A percentile compares a stretch with the other conserved stretches of the same genome.
phyloP scores from a whole-genome alignment of 768 basidiomycete genomes.

The Psilocybe azurescens region DNA sequence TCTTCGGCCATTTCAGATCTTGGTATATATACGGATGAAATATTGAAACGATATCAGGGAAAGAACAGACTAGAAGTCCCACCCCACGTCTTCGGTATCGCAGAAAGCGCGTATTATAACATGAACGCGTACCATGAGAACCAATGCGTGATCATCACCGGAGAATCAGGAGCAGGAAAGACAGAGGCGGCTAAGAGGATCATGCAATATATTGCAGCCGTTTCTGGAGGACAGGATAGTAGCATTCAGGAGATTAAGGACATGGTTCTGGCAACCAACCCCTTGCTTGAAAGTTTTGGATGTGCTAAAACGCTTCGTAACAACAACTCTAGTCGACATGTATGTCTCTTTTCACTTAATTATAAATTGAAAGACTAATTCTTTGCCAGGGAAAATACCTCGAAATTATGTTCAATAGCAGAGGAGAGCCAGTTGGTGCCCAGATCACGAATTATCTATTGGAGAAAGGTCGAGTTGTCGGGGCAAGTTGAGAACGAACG shows the following conservation, averaged over 20 bases:
- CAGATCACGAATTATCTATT: constrained; percentile 98
- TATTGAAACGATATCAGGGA: constrained; percentile 84
- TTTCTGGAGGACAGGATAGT: constrained; percentile 85
- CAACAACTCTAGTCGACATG: constrained; percentile 98
- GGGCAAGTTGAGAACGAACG: constrained; percentile 96
- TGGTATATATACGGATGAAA: constrained; percentile 95
- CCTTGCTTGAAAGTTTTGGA: constrained; percentile 95
- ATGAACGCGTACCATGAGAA: constrained; percentile 99
- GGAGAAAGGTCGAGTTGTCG: constrained; percentile 96
- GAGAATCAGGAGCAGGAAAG: constrained; percentile 98
- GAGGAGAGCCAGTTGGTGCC: constrained; percentile 94
- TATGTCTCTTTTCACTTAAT: constrained; percentile 44
- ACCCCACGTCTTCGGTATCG: constrained; percentile 97
- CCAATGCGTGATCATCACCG: constrained; percentile 99
- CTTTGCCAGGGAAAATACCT: constrained; percentile 90
- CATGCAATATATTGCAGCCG: constrained; percentile 99
- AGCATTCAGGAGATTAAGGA: constrained; percentile 99
- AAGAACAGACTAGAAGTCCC: constrained; percentile 99
- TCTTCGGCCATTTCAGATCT: constrained; percentile 63
- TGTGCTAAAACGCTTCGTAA: constrained; percentile 99
- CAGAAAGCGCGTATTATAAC: constrained; percentile 97
- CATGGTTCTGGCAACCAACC: constrained; percentile 99
- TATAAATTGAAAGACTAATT: constrained; percentile 23
- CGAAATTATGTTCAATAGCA: constrained; percentile 97
- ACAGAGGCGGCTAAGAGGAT: constrained; percentile 99